These are phyloP conservation scores for Malania oleifera DNA, from an alignment of 164 flowering plant species.

Conservation along the genomic window DNA sequence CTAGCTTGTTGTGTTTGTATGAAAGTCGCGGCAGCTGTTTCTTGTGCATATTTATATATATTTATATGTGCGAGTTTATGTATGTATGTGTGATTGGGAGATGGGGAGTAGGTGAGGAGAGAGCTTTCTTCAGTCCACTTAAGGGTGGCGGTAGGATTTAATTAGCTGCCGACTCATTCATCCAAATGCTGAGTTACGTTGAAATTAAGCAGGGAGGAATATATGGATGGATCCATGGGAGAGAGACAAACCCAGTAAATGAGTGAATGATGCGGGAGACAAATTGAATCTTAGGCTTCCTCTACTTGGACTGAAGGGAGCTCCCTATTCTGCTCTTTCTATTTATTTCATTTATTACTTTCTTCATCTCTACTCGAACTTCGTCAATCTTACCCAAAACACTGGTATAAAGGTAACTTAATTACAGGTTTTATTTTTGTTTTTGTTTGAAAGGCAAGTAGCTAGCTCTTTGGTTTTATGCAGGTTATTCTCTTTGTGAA, in stretches of 20 bases:
- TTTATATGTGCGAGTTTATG: no score
- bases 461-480: no score
- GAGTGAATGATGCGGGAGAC: constrained; percentile 95
- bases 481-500: no score
- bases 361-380: no score
- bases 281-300: constrained; percentile 54
- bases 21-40: neutral
- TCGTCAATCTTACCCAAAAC: no score
- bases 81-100: neutral
- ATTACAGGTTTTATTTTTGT: no score
- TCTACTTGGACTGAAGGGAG: constrained; percentile 97
- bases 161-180: constrained; percentile 96
- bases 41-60: neutral
- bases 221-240: no score
- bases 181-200: constrained; percentile 55
- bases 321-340: constrained; percentile 45
- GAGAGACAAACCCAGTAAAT: constrained; percentile 34
- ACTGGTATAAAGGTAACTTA: no score
- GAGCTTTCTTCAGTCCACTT: constrained; percentile 93
- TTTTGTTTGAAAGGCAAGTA: no score
- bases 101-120: constrained; percentile 13
- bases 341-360: no score
- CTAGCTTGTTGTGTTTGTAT: no score
- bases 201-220: neutral
- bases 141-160: constrained; percentile 52